Percentiles rank a stretch among this genome's conserved stretches.
phyloP scores from a whole-genome alignment of 2,329 filamentous ascomycete genomes.

The Ceratocystis harringtonii region DNA sequence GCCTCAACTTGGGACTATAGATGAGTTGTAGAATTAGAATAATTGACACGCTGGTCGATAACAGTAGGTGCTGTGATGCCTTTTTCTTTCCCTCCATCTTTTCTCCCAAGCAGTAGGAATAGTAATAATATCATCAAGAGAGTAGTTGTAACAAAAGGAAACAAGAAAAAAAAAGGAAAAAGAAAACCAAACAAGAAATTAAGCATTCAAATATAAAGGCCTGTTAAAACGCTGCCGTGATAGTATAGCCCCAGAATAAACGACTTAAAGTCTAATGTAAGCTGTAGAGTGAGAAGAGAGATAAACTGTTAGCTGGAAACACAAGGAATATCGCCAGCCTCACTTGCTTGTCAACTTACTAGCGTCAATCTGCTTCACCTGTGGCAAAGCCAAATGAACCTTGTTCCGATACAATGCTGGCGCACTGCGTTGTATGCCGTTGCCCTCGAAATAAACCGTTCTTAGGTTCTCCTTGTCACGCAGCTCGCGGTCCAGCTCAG shows the following conservation, averaged over 20 bases:
- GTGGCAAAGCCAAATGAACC: constrained; percentile 70
- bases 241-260: background rate
- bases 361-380: constrained; percentile 87
- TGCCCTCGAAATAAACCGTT: constrained; percentile 94
- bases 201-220: background rate
- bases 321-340: background rate
- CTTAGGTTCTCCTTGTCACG: constrained; percentile 63
- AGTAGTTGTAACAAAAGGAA: no score
- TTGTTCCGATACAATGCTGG: constrained; percentile 92
- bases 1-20: background rate
- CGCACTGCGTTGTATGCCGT: constrained; percentile 64
- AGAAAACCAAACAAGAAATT: background rate
- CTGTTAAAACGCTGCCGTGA: background rate
- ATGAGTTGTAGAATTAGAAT: background rate
- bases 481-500: constrained; percentile 65
- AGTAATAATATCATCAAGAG: no score
- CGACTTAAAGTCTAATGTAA: background rate
- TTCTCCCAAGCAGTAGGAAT: no score
- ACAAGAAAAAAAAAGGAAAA: no score
- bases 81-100: no score
- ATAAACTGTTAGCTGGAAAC: background rate
- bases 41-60: no score
- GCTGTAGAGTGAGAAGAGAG: background rate
- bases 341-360: constrained; percentile 47
- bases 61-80: no score